phyloP scores from a whole-genome alignment of 306 rosid species.

The Cucumis sativus region DNA sequence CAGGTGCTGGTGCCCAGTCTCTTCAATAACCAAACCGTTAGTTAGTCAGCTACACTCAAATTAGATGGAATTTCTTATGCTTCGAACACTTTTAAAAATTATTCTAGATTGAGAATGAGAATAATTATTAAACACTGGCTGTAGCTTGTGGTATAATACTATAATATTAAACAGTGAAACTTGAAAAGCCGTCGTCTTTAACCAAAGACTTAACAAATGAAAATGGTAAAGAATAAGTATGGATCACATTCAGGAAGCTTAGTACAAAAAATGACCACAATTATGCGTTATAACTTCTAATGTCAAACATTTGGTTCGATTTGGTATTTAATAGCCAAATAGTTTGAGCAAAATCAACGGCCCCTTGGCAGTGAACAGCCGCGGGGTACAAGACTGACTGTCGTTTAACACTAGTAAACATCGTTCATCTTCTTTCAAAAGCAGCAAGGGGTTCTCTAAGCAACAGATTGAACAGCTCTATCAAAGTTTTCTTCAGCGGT shows the following conservation, averaged over 20 bases:
- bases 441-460: slow-evolving; percentile 24
- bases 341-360: not conserved
- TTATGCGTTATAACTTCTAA: not conserved
- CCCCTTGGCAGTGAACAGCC: not conserved
- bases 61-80: not conserved
- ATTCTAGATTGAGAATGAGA: not conserved
- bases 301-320: not conserved
- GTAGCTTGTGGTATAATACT: not conserved
- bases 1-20: not conserved
- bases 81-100: too few species aligned
- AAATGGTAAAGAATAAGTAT: not conserved
- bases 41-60: not conserved
- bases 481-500: slow-evolving; percentile 85
- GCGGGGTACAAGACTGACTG: not conserved
- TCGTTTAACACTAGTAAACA: not conserved
- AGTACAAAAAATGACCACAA: slow-evolving; percentile 4
- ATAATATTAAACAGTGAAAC: not conserved
- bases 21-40: not conserved
- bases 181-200: not conserved
- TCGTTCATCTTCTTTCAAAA: not conserved
- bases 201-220: not conserved
- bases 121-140: not conserved
- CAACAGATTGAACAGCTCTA: slow-evolving; percentile 71
- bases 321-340: slow-evolving; percentile 2
- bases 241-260: not conserved